Base-by-base conservation (phyloP, 78 protist species). In the Neovahlkampfia damariscottae region DNA sequence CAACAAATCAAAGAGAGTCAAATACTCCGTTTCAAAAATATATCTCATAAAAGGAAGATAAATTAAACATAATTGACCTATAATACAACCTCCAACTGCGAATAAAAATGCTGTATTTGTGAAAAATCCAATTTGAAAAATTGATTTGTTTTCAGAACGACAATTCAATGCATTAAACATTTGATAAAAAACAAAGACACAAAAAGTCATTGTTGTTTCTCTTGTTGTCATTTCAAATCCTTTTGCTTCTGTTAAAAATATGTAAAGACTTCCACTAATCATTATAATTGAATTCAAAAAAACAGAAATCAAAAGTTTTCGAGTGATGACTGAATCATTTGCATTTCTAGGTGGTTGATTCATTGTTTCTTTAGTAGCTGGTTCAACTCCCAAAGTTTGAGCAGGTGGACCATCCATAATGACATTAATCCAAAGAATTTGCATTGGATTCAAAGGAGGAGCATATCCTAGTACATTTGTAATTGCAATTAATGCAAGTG, bases 381-480 rank as follows among this genome's bases (percentile, higher is more conserved):
- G 83, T 77, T 88, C 84, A 85, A 88, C 80, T 37, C 86, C 82
- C n/a, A 88, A 85, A 9, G 89, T 88, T 1, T 85, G 80, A 66
- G 92, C 92, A 39, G 92, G 92, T 19, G 75, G 89, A 35, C 92
- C 92, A 30, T 88, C 92, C 28, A 89, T 89, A 32, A 89, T 87
- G 9, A 86, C 81, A 76, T 89, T 89, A 31, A 89, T 87, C 93
- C 93, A 89, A 40, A 89, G 84, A 30, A 89, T 81, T 77, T 86
- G 90, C 37, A 84, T 67, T 50, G 88, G 80, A 69, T n/a, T 67
- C 28, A 86, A 67, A 28, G 66, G 89, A 79, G 82, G 89, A 58
- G 92, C 89, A 27, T 82, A 39, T 30, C 92, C 92, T 9, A 77
- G 58, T 9, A 80, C n/a, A 1, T 78, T 81, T n/a, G 85, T 41